Conservation (phyloP, 1,139 yeast species). For the Blastobotrys niveus region DNA sequence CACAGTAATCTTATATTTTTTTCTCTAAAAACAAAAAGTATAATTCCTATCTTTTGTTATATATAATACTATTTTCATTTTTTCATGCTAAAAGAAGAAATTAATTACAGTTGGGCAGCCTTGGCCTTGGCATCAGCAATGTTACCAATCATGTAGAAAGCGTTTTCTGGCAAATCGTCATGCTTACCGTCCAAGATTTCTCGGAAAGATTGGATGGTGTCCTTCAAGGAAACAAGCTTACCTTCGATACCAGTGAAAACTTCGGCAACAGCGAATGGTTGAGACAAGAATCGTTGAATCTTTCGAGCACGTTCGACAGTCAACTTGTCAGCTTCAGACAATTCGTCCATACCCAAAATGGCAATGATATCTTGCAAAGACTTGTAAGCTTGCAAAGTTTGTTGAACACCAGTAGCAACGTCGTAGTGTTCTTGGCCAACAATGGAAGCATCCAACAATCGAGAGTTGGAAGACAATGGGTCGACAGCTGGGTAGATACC, state of each 20-base stretch:
- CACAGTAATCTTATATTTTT: not conserved
- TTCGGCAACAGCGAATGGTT: constrained; percentile 99
- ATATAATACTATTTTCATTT: not conserved
- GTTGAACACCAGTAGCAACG: constrained; percentile 92
- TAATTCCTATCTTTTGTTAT: not conserved
- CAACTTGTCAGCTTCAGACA: constrained; percentile 96
- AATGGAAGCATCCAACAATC: constrained; percentile 94
- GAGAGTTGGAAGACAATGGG: constrained; percentile 98
- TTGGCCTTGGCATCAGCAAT: constrained; percentile 96
- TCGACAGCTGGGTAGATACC: constrained; percentile 99
- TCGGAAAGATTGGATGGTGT: constrained; percentile 89
- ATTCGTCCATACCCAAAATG: constrained; percentile 99
- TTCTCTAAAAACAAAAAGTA: not conserved
- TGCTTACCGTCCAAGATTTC: constrained; percentile 97
- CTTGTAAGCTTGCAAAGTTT: constrained; percentile 98
- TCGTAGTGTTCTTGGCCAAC: constrained; percentile 99
- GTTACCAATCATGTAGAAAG: constrained; percentile 99
- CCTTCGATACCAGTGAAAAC: constrained; percentile 99
- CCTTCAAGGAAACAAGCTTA: constrained; percentile 93
- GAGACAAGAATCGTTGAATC: constrained; percentile 99
- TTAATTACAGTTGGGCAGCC: constrained; percentile 58
- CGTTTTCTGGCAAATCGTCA: constrained; percentile 98
- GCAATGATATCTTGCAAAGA: constrained; percentile 99
- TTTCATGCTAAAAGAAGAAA: not conserved
- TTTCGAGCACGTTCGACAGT: constrained; percentile 99